Percentiles rank a stretch among this genome's conserved stretches.
Evolutionary conservation across 164 flowering plant genomes (phyloP).

Genomic region (Malania oleifera): DNA sequence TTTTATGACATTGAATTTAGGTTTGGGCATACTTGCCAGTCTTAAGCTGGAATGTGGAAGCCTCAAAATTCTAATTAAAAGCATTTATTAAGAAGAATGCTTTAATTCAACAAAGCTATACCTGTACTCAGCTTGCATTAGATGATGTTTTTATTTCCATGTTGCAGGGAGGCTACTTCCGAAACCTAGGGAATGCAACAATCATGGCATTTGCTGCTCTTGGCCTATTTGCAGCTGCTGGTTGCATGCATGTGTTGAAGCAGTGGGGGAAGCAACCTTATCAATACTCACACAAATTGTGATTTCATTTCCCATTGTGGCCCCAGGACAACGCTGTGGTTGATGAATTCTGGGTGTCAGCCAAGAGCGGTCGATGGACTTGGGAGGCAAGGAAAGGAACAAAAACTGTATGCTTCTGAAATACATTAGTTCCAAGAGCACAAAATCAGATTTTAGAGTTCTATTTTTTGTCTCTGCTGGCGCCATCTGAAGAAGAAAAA

Average conservation of each 20-base stretch:
- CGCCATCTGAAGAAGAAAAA: no score
- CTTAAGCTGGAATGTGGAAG: no score
- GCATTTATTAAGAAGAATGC: background rate
- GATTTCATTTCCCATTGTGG: constrained; percentile 7
- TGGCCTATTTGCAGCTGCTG: constrained; percentile 64
- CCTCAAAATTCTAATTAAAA: no score
- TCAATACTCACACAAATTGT: constrained; percentile 51
- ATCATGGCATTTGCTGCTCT: constrained; percentile 59
- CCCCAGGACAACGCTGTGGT: background rate
- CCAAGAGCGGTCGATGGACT: background rate
- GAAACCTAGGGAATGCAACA: constrained; percentile 55
- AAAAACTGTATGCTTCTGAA: no score
- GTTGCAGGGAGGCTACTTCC: constrained; percentile 58
- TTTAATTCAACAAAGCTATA: background rate
- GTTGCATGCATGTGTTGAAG: constrained; percentile 66
- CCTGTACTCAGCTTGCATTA: background rate
- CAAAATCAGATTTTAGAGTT: no score
- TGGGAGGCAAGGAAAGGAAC: background rate
- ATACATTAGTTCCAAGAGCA: no score
- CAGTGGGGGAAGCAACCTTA: constrained; percentile 65
- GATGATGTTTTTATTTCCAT: background rate
- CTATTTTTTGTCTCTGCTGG: no score
- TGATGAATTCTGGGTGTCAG: background rate
- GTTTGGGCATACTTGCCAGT: no score
- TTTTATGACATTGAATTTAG: no score